These are phyloP conservation scores for Melanomma pulvis-pyrius DNA, from an alignment of 495 filamentous ascomycete species.

Conservation along the genomic window DNA sequence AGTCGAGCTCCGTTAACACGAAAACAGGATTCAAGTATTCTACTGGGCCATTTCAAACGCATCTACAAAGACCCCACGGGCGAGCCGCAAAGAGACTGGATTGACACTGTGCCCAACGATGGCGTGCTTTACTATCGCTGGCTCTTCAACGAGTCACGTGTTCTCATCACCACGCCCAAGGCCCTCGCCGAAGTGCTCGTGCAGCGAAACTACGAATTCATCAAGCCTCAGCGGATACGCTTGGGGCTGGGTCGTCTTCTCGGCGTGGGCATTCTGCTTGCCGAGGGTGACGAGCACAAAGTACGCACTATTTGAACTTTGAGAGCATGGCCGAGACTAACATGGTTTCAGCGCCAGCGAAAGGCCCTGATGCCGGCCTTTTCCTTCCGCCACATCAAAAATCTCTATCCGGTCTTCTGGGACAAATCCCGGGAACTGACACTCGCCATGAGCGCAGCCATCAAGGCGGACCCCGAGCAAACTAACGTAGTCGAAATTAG, in stretches of 20 bases:
- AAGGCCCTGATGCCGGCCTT: conserved; percentile 84
- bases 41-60: conserved; percentile 59
- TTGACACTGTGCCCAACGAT: conserved; percentile 75
- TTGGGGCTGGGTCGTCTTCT: conserved; percentile 63
- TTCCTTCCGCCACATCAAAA: conserved; percentile 80
- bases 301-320: conserved; percentile 16
- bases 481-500: conserved; percentile 62
- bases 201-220: conserved; percentile 76
- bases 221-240: conserved; percentile 66
- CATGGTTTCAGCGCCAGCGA: conserved; percentile 58
- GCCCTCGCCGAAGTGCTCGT: conserved; percentile 59
- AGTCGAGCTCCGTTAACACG: not conserved
- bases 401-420: conserved; percentile 87
- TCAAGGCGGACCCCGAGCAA: conserved; percentile 47
- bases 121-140: conserved; percentile 80
- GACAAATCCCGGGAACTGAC: conserved; percentile 56
- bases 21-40: conserved; percentile 47
- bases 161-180: conserved; percentile 68
- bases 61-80: conserved; percentile 65
- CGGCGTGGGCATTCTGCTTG: conserved; percentile 76
- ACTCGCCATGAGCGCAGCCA: conserved; percentile 47
- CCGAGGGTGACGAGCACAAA: conserved; percentile 86
- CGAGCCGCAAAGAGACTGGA: conserved; percentile 65
- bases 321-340: conserved; percentile 17
- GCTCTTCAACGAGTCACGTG: conserved; percentile 69